Evolutionary conservation across 2,329 filamentous ascomycete species (phyloP).

Genomic region (Fusarium sp.): DNA sequence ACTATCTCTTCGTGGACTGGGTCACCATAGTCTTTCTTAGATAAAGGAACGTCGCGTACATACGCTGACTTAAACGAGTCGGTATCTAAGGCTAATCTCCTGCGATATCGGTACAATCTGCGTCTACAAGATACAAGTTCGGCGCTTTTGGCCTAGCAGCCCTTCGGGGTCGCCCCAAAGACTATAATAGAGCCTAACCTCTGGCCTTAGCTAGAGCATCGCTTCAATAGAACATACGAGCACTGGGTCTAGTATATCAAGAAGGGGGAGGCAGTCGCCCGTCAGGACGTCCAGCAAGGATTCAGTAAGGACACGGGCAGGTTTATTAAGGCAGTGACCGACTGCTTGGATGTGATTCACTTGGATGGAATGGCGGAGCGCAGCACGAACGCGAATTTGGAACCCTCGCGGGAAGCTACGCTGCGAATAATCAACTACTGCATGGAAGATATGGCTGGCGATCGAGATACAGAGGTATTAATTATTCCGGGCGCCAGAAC

Average conservation of each 20-base stretch:
- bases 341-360: not conserved
- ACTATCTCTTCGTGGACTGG: too few species aligned
- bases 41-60: too few species aligned
- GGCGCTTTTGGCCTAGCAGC: not conserved
- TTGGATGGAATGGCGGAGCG: not conserved
- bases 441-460: not conserved
- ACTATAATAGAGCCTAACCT: constrained; percentile 3
- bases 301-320: constrained; percentile 8
- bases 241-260: constrained; percentile 11
- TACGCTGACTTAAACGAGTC: too few species aligned
- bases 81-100: constrained; percentile 1
- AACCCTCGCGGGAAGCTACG: constrained; percentile 4
- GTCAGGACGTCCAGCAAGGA: not conserved
- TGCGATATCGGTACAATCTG: constrained; percentile 6
- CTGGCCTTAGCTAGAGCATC: constrained; percentile 11
- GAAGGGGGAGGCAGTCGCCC: not conserved
- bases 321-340: not conserved
- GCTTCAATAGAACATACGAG: not conserved
- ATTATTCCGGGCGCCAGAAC: constrained; percentile 6
- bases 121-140: not conserved
- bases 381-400: not conserved
- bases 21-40: too few species aligned
- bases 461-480: constrained; percentile 14
- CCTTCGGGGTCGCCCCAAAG: constrained; percentile 1
- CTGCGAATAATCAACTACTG: constrained; percentile 7